Evolutionary conservation across 805 yeast species (phyloP), one percentile per base, ranked within the genome.

Genomic region (Lachancea lanzarotensis): DNA sequence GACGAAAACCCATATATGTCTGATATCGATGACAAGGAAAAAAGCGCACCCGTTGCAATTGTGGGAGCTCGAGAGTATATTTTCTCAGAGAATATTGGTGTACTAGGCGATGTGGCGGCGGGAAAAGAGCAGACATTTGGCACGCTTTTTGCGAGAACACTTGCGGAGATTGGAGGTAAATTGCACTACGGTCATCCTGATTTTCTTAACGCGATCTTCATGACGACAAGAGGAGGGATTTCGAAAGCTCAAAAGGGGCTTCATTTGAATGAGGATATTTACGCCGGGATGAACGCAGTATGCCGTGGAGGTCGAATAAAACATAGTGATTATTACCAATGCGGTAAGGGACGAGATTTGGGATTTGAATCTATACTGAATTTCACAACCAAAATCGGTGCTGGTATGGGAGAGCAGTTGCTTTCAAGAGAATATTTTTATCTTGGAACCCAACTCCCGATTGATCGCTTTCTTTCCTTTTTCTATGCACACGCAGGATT

Each of bases 101-200:
- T 90, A 11, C 70, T 90, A 35, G 98, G 97, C 39, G 97, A 90
- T 66, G 86, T 90, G 53, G 97, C 97, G 18, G 98, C 98, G 17
- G 96, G 96, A 8, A 90, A 90, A 65, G 98, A 90, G 61, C 96
- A 91, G 66, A 90, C 98, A 1, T 90, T 90, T 70, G 98, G 98
- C 20, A 90, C 98, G 0, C 70, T 91, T 56, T 90, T 91, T 71
- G 95, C 97, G 1, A 75, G 97, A 60, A 89, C 96, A 0, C 69
- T 90, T 53, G 93, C 96, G 0, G 91, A 87, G 57, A 87, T 91
- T 54, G 97, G 97, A 10, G 96, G 95, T 1, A 91, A 91, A 65
- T 68, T 90, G 41, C 98, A 90, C 63, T 90, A 90, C 65, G 98
- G 98, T 2, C 97, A 90, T 68, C 98, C 98, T 3, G 98, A 90